phyloP scores from a whole-genome alignment of 352 stramenopile species.

The Phytophthora tubulina region DNA sequence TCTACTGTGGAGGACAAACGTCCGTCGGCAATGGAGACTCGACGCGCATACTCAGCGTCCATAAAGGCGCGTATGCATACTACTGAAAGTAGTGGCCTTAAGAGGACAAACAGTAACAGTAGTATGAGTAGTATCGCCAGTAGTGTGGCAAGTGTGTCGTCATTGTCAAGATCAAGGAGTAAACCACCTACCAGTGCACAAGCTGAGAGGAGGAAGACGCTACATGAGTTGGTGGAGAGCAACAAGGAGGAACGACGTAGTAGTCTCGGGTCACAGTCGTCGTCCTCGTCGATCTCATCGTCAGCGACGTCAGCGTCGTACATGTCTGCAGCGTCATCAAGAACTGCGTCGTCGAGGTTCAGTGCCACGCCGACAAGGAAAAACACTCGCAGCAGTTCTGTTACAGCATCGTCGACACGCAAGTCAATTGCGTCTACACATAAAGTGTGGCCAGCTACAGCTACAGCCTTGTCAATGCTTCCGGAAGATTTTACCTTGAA shows the following conservation, averaged over 20 bases:
- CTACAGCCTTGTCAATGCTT: conserved; percentile 36
- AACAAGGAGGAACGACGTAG: conserved; percentile 55
- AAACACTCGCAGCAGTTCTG: conserved; percentile 15
- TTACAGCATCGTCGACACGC: conserved; percentile 19
- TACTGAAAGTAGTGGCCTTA: conserved; percentile 32
- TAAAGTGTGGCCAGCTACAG: conserved; percentile 53
- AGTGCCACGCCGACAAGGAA: conserved; percentile 3
- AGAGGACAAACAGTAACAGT: conserved; percentile 45
- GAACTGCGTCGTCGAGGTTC: conserved; percentile 30
- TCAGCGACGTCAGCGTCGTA: conserved; percentile 48
- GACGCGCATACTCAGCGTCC: conserved; percentile 39
- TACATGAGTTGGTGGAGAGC: conserved; percentile 53
- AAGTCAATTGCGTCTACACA: conserved; percentile 28
- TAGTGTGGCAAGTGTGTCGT: conserved; percentile 36
- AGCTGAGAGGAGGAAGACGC: conserved; percentile 41
- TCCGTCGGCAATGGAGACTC: conserved; percentile 37
- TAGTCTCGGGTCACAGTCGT: conserved; percentile 64
- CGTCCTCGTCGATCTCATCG: conserved; percentile 57
- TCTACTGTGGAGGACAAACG: conserved; percentile 30
- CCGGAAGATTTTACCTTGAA: conserved; percentile 61
- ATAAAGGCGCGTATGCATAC: conserved; percentile 24
- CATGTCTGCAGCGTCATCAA: conserved; percentile 43
- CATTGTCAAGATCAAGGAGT: conserved; percentile 23
- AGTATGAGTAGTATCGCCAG: conserved; percentile 43
- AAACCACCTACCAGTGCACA: conserved; percentile 32